Base-by-base conservation (phyloP, 768 basidiomycete species). In the Serendipita sp. region DNA sequence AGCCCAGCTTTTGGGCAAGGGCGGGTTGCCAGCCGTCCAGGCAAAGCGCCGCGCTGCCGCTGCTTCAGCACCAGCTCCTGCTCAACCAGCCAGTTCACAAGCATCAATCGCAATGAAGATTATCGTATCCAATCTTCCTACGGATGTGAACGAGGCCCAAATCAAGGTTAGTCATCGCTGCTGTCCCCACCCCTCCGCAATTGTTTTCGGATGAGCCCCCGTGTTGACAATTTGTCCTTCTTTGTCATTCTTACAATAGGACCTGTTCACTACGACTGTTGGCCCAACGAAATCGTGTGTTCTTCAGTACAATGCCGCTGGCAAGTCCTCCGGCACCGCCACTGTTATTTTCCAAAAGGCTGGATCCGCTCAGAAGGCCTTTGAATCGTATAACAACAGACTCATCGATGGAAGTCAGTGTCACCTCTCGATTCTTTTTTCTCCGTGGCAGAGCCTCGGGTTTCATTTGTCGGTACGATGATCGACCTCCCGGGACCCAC, bases 381-480 rank as follows among this genome's bases (percentile, higher is more conserved):
- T 85, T 74, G 81, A 87, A 69, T 83, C 90, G 67, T 99, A 98
- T 79, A 91, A 99, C 82, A 90, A 90, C 77, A 87, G 96, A 73
- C 88, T 98, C 77, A 94, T 99, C 83, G 96, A 99, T 86, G 92
- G 93, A 79, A 96, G 96, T 99, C 88, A 92, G 96, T 98, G 88
- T 81, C 83, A 77, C 76, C 79, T 68, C 62, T 68, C 68, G 70
- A 74, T 78, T 73, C 74, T 71, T 74, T 76, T 75, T 74, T 74
- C 71, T 67, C 65, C 75, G 73, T 70, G 67, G 73, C 72, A 73
- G 71, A 74, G 68, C 53, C 24, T 60, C 61, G 22, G 17, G 13
- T 17, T 11, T n/a, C n/a, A 24, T 33, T 26, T 24, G 31, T 58
- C 53, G 53, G 53, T 22, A 9, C 53, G 45, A 50, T 31, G 53